phyloP scores from a whole-genome alignment of 495 filamentous ascomycete genomes.

The Penicillium cosmopolitanum region DNA sequence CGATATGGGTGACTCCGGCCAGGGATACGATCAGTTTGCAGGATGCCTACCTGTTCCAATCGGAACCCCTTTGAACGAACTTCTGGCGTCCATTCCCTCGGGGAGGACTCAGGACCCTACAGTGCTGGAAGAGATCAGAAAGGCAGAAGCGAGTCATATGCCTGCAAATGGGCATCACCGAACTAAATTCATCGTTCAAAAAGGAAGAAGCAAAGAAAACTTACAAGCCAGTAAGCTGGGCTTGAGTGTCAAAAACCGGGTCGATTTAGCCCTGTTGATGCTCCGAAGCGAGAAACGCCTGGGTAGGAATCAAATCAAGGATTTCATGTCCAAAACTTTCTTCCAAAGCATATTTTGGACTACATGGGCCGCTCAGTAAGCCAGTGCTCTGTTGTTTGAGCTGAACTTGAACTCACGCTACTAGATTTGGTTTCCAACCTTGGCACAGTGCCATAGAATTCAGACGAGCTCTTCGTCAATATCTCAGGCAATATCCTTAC shows the following conservation, averaged over 20 bases:
- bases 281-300: slow-evolving; percentile 15
- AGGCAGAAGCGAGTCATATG: background rate
- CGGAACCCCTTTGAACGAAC: slow-evolving; percentile 8
- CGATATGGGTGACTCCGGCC: slow-evolving; percentile 4
- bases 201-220: background rate
- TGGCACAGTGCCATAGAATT: slow-evolving; percentile 45
- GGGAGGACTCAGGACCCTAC: background rate
- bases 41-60: slow-evolving; percentile 13
- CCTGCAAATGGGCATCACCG: background rate
- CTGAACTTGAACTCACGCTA: no score
- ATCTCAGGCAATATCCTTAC: slow-evolving; percentile 28
- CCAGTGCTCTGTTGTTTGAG: background rate
- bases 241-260: slow-evolving; percentile 3
- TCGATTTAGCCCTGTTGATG: slow-evolving; percentile 7
- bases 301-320: slow-evolving; percentile 6
- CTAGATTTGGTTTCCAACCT: slow-evolving; percentile 37
- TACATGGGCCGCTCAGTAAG: slow-evolving; percentile 20
- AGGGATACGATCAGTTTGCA: slow-evolving; percentile 21
- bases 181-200: slow-evolving; percentile 10
- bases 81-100: slow-evolving; percentile 9
- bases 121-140: slow-evolving; percentile 6
- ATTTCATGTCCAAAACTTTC: slow-evolving; percentile 12
- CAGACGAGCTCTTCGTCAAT: slow-evolving; percentile 30
- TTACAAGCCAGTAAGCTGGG: slow-evolving; percentile 4
- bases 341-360: slow-evolving; percentile 22